phyloP scores from a whole-genome alignment of 116 monocot genomes.

The Thalassia testudinum region DNA sequence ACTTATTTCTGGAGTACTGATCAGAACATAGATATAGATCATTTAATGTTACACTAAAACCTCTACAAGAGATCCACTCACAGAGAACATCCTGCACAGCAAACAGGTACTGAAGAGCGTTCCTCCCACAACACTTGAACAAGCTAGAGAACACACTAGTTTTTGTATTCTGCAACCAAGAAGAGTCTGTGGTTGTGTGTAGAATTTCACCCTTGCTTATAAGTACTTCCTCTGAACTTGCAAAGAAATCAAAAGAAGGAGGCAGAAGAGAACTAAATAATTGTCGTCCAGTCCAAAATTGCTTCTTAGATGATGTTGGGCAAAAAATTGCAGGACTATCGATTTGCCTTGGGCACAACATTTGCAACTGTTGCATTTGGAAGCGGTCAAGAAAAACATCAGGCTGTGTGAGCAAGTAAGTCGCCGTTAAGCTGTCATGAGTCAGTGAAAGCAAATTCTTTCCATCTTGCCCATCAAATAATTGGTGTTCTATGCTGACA shows the following conservation, averaged over 20 bases:
- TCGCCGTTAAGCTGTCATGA: constrained; percentile 86
- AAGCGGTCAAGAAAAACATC: constrained; percentile 36
- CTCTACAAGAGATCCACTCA: constrained; percentile 68
- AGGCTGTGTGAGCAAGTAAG: constrained; percentile 32
- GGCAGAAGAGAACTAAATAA: constrained; percentile 58
- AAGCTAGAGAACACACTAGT: constrained; percentile 33
- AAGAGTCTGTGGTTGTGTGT: constrained; percentile 15
- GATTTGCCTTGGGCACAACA: constrained; percentile 29
- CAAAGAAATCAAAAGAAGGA: constrained; percentile 17
- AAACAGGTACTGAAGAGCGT: constrained; percentile 43
- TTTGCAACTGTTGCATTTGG: constrained; percentile 71
- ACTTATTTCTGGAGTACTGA: constrained; percentile 30
- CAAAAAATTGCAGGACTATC: constrained; percentile 32
- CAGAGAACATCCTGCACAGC: constrained; percentile 54
- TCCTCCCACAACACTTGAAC: constrained; percentile 39
- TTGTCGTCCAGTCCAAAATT: constrained; percentile 73
- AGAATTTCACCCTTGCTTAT: constrained; percentile 26
- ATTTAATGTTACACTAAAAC: constrained; percentile 59
- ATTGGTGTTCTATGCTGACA: constrained; percentile 42
- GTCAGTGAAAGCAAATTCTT: constrained; percentile 50
- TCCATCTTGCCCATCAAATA: constrained; percentile 64
- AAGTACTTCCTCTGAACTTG: constrained; percentile 1
- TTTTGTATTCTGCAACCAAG: constrained; percentile 28
- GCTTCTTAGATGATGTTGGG: constrained; percentile 8
- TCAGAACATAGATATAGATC: constrained; percentile 71